These are phyloP conservation scores for Colletotrichum coccodes DNA, from an alignment of 2,329 filamentous ascomycete species.

Conservation along the genomic window DNA sequence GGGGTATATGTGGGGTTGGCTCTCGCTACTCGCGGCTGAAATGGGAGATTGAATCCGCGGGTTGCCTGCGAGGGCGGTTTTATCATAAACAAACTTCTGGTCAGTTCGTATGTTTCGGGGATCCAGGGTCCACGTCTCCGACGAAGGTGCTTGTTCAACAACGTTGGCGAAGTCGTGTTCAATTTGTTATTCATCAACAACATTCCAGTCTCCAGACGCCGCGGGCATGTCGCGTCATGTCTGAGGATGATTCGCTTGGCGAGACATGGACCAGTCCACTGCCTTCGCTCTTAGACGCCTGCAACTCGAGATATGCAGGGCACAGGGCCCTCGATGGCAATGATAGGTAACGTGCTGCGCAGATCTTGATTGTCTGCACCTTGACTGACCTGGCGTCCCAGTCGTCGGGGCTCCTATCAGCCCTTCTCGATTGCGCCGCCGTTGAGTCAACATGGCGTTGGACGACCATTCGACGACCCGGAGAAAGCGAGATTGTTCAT, in stretches of 20 bases:
- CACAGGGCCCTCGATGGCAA: neutral
- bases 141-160: too few relatives aligned
- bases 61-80: too few relatives aligned
- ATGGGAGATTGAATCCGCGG: too few relatives aligned
- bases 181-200: neutral
- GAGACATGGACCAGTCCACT: conserved; percentile 8
- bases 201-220: neutral
- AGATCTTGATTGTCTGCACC: neutral
- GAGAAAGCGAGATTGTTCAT: conserved; percentile 20
- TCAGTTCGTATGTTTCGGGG: too few relatives aligned
- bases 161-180: too few relatives aligned
- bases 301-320: neutral
- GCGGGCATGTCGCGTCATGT: neutral
- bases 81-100: too few relatives aligned
- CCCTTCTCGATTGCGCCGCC: neutral
- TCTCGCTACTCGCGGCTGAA: too few relatives aligned
- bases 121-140: too few relatives aligned
- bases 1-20: too few relatives aligned
- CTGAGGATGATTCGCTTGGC: neutral
- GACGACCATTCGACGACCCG: conserved; percentile 13
- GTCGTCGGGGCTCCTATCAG: neutral
- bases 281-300: conserved; percentile 9
- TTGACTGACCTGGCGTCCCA: neutral
- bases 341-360: neutral
- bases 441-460: conserved; percentile 8